Percentiles rank a stretch among this genome's conserved stretches.
phyloP scores from a whole-genome alignment of 202 grass and related monocot genomes.

The Setaria italica region DNA sequence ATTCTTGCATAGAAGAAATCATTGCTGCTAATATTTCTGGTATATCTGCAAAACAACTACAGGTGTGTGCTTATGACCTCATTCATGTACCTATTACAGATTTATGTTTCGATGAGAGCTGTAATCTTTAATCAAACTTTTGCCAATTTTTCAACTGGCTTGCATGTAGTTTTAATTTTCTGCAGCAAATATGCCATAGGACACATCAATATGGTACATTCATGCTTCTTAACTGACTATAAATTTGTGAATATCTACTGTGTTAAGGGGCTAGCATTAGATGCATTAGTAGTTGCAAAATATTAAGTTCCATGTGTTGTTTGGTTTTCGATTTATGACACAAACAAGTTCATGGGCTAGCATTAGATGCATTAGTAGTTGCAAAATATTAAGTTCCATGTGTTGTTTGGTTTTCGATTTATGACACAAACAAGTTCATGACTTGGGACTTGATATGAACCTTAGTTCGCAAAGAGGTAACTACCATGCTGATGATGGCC shows the following conservation, averaged over 20 bases:
- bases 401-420: not conserved
- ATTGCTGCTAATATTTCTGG: conserved; percentile 90
- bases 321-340: conserved; percentile 8
- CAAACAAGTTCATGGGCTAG: not conserved
- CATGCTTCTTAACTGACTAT: not conserved
- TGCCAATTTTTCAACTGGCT: conserved; percentile 18
- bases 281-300: not conserved
- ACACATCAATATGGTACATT: conserved; percentile 12
- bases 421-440: conserved; percentile 8
- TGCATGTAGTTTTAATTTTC: conserved; percentile 18
- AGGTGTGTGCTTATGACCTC: conserved; percentile 62
- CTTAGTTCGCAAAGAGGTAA: not conserved
- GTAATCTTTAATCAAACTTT: not conserved
- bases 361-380: not conserved
- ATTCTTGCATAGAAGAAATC: conserved; percentile 52
- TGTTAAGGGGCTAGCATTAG: not conserved
- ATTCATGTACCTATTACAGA: conserved; percentile 13
- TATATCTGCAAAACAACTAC: conserved; percentile 79
- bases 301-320: not conserved
- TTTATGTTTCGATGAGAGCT: conserved; percentile 31
- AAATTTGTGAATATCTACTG: not conserved
- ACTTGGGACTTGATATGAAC: not conserved
- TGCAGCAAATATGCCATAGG: conserved; percentile 27
- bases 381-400: not conserved
- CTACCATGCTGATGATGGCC: not conserved